Evolutionary conservation across 2,329 filamentous ascomycete genomes (phyloP), one percentile per base, ranked within the genome.

Genomic region (Fusarium tupiense): DNA sequence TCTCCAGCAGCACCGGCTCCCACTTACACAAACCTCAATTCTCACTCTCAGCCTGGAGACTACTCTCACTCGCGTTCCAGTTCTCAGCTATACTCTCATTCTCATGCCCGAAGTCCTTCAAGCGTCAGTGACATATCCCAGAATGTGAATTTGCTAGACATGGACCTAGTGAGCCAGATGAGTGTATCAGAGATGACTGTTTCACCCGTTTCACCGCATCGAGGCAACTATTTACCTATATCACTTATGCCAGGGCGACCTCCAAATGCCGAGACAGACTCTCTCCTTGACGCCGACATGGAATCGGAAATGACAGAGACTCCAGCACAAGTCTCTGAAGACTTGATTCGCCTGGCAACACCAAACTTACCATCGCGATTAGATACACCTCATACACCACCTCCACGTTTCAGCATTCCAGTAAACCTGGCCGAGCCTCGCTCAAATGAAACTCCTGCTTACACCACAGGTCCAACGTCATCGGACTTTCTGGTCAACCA

Each of bases 301-400:
- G 69, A 73, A 24, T 29, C 65, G 43, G 76, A 67, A 40, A 69
- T 71, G 59, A 35, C 49, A 10, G 69, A 73, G 40, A 64, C 41
- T 11, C 64, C 38, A 12, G 47, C 61, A 16, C 64, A 54, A 24
- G 29, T 57, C 14, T 64, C 74, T 5, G 62, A 77, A 56, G 74
- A 77, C 33, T 53, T 79, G 33, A 76, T 79, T 57, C 77, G 77
- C 38, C 73, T 79, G 9, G 67, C 77, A 37, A 79, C 76, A 24
- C 77, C 77, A 35, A 72, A 74, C 20, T 57, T 79, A 41, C 77
- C 77, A 49, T 66, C 75, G 40, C 76, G 76, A 35, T 63, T 79
- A 38, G 73, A 77, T 49, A 79, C 73, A 6, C 76, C 77, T 53
- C 74, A 70, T 33, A 75, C 77, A 22, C 74, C 75, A 9, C 65